Conservation (phyloP, 176 grass and related monocot genomes). For the Avena sativa region DNA sequence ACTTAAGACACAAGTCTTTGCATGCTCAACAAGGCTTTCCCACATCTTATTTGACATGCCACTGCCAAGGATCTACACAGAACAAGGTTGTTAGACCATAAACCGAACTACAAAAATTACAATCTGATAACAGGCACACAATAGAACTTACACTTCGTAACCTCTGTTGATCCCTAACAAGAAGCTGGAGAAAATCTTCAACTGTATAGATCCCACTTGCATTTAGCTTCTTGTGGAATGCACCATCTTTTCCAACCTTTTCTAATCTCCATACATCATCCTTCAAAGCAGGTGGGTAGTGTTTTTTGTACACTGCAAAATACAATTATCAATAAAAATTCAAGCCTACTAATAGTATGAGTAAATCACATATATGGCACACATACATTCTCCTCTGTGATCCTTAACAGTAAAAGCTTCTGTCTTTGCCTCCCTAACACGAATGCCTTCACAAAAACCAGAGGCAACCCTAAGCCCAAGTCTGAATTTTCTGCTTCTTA, state of each 20-base stretch:
- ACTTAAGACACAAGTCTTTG: conserved; percentile 88
- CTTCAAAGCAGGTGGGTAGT: conserved; percentile 87
- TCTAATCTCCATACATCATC: conserved; percentile 97
- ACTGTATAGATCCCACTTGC: conserved; percentile 66
- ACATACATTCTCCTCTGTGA: conserved; percentile 91
- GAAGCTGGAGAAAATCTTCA: conserved; percentile 92
- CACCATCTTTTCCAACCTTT: conserved; percentile 92
- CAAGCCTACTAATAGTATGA: conserved; percentile 32
- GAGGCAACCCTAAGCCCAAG: conserved; percentile 75
- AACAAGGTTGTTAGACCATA: conserved; percentile 38
- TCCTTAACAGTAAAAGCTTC: conserved; percentile 96
- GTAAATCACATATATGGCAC: conserved; percentile 12
- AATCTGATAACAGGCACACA: conserved; percentile 32
- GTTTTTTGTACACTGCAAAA: conserved; percentile 94
- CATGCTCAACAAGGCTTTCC: conserved; percentile 94
- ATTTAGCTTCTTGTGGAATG: conserved; percentile 93
- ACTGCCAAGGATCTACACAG: conserved; percentile 78
- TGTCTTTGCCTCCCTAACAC: conserved; percentile 85
- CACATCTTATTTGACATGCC: conserved; percentile 98
- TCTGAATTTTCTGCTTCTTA: conserved; percentile 93
- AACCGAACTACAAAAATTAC: conserved; percentile 20
- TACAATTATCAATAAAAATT: conserved; percentile 23
- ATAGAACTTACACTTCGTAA: conserved; percentile 74
- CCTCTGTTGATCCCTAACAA: conserved; percentile 81
- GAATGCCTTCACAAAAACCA: conserved; percentile 76